A percentile compares a stretch with the other conserved stretches of the same genome.
Conservation (phyloP, 2,329 filamentous ascomycete genomes). For the Ophiostoma tasmaniense region DNA sequence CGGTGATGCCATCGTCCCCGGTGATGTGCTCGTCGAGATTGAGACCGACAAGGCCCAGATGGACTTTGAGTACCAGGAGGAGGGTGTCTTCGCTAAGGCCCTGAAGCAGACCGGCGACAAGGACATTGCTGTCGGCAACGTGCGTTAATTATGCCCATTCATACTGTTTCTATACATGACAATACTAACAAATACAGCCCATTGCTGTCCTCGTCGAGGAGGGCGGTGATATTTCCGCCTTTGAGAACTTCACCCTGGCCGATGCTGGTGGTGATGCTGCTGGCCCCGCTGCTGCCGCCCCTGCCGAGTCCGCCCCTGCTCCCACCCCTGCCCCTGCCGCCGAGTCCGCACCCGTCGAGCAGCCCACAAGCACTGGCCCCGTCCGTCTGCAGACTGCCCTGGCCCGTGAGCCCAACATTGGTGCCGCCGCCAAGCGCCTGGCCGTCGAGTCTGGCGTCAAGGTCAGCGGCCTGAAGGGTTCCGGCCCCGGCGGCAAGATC, state of each 20-base stretch:
- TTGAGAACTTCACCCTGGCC: constrained; percentile 77
- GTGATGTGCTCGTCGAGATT: constrained; percentile 88
- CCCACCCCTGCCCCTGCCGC: constrained; percentile 37
- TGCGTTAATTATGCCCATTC: constrained; percentile 44
- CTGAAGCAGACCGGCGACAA: constrained; percentile 89
- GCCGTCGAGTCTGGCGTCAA: constrained; percentile 78
- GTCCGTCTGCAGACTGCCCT: constrained; percentile 74
- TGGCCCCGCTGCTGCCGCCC: constrained; percentile 56
- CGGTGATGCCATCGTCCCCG: constrained; percentile 77
- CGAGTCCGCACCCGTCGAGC: constrained; percentile 49
- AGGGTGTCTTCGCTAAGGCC: constrained; percentile 80
- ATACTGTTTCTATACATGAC: not conserved
- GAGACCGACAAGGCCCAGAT: constrained; percentile 93
- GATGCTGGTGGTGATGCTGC: constrained; percentile 80
- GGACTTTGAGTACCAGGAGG: constrained; percentile 89
- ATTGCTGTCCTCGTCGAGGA: constrained; percentile 95
- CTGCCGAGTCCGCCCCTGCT: constrained; percentile 46
- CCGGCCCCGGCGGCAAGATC: constrained; percentile 76
- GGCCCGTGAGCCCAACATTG: constrained; percentile 69
- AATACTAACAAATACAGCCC: constrained; percentile 48
- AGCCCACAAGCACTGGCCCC: constrained; percentile 64
- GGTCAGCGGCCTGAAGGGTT: constrained; percentile 64
- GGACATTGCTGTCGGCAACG: constrained; percentile 87
- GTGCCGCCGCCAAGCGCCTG: constrained; percentile 66
- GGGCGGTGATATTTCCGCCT: constrained; percentile 75